phyloP scores from a whole-genome alignment of 2,329 filamentous ascomycete species.

The Botrytis byssoidea region DNA sequence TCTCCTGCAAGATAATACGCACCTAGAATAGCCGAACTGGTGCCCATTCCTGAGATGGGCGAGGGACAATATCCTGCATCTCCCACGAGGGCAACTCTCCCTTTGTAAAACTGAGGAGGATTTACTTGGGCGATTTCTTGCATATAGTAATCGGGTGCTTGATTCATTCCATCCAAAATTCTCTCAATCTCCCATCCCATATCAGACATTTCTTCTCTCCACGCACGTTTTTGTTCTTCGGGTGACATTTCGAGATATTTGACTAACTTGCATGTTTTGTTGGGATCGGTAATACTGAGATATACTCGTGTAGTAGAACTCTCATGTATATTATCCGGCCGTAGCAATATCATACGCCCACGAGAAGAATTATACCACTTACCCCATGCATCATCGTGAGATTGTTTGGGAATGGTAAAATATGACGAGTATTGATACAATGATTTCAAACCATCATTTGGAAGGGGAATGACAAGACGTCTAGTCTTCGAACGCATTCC shows the following conservation, averaged over 20 bases:
- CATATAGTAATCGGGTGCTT: constrained; percentile 43
- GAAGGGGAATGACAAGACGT: constrained; percentile 44
- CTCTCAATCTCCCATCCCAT: constrained; percentile 45
- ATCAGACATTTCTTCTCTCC: neutral
- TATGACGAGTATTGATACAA: constrained; percentile 42
- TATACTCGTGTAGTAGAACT: neutral
- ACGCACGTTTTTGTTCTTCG: neutral
- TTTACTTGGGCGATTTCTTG: constrained; percentile 44
- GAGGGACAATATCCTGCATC: constrained; percentile 48
- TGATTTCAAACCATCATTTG: constrained; percentile 41
- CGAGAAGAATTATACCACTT: constrained; percentile 11
- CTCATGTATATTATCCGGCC: neutral
- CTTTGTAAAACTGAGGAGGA: constrained; percentile 41
- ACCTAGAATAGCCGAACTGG: constrained; percentile 42
- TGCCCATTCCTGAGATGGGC: constrained; percentile 44
- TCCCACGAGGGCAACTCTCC: constrained; percentile 49
- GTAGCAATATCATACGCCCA: constrained; percentile 2
- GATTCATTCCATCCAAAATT: constrained; percentile 42
- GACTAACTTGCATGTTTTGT: neutral
- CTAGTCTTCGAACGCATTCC: constrained; percentile 49
- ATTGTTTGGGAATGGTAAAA: constrained; percentile 43
- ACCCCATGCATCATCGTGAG: constrained; percentile 27
- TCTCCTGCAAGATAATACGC: constrained; percentile 50
- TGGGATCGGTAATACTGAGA: neutral
- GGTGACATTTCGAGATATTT: neutral